Base-by-base conservation (phyloP, 352 stramenopile species). In the Phytopythium cucurbitacearum region DNA sequence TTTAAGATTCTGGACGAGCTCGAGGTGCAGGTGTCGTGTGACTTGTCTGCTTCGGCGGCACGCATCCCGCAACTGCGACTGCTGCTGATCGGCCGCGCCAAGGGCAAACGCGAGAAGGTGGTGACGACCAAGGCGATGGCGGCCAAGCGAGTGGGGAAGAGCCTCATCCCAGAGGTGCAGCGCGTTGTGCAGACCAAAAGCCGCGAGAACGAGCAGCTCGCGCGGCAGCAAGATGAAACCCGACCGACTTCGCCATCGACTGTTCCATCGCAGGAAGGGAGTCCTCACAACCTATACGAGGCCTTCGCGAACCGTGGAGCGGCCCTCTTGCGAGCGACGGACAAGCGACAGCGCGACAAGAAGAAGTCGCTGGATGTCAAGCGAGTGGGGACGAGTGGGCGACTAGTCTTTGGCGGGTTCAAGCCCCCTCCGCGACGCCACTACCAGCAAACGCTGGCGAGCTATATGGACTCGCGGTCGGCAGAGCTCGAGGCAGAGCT, bases 1-100 rank as follows among this genome's bases (percentile, higher is more conserved):
- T 92, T 92, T 52, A 61, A 65, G 36, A 87, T 87, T 15, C 55
- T 92, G 46, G 79, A 92, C 47, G 76, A 92, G 36, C 63, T 92
- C 36, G 74, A 89, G 64, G 73, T 94, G 15, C 80, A 91, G 52
- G 69, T 94, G 2, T 89, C 82, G 33, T 93, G 82, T 50, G 82
- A 94, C 52, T 61, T 91, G 33, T 67, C 80, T 1, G 63, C 72
- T 33, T 87, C 79, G 10, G 75, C 71, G n/a, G 80, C 81, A 52
- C 80, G 85, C 16, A 66, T 94, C 12, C 82, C 82, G n/a, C 72
- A 83, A 50, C 65, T 94, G 9, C 80, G 89, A 55, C 53, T 91
- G 12, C 64, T 87, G 38, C 65, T 94, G 7, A 71, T 91, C 8
- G 77, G 80, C 4, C 72, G 70, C 36, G 69, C 75, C 12, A 83